phyloP scores from a whole-genome alignment of 108 stramenopile species.

The Hondaea fermentalgiana region DNA sequence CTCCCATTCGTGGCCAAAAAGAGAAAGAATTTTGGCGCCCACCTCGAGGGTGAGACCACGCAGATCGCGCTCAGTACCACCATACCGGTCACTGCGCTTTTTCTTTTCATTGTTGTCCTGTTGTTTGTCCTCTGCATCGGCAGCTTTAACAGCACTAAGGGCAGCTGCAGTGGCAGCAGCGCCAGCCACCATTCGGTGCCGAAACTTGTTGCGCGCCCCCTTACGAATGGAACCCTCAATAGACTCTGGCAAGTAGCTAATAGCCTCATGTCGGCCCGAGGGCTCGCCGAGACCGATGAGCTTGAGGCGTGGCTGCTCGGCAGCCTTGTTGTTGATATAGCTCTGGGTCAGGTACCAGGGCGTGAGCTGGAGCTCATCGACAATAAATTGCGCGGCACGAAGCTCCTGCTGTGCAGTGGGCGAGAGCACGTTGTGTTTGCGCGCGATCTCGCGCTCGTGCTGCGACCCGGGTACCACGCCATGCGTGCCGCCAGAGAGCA shows the following conservation, averaged over 20 bases:
- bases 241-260: not conserved
- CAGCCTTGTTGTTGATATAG: not conserved
- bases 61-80: not conserved
- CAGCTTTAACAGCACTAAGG: not conserved
- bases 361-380: slow-evolving; percentile 14
- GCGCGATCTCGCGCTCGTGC: not conserved
- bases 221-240: not conserved
- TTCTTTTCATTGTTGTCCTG: not conserved
- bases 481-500: not conserved
- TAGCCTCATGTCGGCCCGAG: not conserved
- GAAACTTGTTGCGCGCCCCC: not conserved
- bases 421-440: not conserved
- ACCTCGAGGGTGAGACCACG: not conserved
- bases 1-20: not conserved
- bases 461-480: not conserved
- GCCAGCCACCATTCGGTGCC: not conserved
- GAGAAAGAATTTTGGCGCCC: not conserved
- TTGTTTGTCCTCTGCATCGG: not conserved
- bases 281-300: slow-evolving; percentile 7
- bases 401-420: not conserved
- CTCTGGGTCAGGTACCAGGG: slow-evolving; percentile 1
- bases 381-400: not conserved
- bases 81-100: not conserved
- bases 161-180: not conserved
- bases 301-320: not conserved